Evolutionary conservation across 139 green algal species (phyloP), one percentile per base, ranked within the genome.

Genomic region (Chlorella sp.): DNA sequence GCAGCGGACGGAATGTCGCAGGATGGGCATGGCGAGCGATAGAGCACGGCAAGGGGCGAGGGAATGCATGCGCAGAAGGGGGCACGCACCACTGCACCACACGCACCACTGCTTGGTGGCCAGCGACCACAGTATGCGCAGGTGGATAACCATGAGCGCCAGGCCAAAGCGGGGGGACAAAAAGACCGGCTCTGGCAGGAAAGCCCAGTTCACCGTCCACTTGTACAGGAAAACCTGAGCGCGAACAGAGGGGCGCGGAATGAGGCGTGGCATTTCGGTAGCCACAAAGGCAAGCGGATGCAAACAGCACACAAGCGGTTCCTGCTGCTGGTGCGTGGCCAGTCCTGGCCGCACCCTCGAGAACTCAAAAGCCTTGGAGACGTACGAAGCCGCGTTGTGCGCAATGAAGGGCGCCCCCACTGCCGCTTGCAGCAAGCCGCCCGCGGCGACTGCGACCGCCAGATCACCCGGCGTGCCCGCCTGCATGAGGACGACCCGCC

Each of bases 181-280:
- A 73, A 97, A 97, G 21, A 83, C 35, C 6, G 74, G 41, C 65
- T 95, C 84, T 0, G 88, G 87, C 21, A 97, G 63, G 63, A 97
- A 97, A 67, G 93, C 87, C 45, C 91, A 91, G 79, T 97, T 97
- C 23, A 97, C 93, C 29, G 84, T 89, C 93, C 93, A 97, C 27
- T 83, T 55, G 71, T 92, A 84, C 15, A 87, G 77, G 82, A 97
- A 97, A 1, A 75, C 66, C 62, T 79, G 71, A 50, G 9, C 7
- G 60, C 2, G n/a, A 17, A 36, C 45, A 53, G 45, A 11, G 14
- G 12, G 14, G 45, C 53, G 23, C 23, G 29, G 53, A 17, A 60
- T 35, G 53, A 8, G 53, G 19, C 7, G 53, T 7, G 19, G 45
- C 45, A 23, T 14, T 14, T 23, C 53, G 53, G 19, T 29, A 23